A percentile compares a stretch with the other conserved stretches of the same genome.
phyloP scores from a whole-genome alignment of 257 asterid genomes.

The Fraxinus cuspidata region DNA sequence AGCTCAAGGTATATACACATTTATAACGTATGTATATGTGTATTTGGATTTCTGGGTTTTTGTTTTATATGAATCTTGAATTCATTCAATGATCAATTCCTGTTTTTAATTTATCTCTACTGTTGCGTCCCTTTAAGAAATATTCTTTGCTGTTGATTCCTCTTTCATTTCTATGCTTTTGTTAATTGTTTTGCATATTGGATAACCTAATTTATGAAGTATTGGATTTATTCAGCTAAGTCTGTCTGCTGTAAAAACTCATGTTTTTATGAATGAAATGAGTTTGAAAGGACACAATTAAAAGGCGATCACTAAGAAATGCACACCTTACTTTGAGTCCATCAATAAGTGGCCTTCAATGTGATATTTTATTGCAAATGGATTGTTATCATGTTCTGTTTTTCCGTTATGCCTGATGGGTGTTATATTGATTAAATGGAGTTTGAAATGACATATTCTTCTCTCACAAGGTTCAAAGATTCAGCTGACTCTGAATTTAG shows the following conservation, averaged over 20 bases:
- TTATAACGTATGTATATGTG: background rate
- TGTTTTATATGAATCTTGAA: background rate
- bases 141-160: background rate
- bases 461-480: background rate
- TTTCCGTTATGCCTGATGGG: background rate
- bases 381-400: background rate
- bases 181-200: background rate
- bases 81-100: background rate
- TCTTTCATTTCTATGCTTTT: background rate
- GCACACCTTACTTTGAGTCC: background rate
- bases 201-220: constrained; percentile 1
- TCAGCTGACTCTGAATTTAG: background rate
- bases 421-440: background rate
- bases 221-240: constrained; percentile 1
- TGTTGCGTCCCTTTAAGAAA: background rate
- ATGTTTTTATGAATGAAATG: background rate
- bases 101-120: background rate
- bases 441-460: background rate
- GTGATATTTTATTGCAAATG: background rate
- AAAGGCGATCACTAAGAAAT: background rate
- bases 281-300: background rate
- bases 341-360: background rate
- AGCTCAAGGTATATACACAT: constrained; percentile 69
- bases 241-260: background rate
- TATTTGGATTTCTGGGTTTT: constrained; percentile 7